Evolutionary conservation across 148 eudicot genomes (phyloP).

Genomic region (Silene latifolia): DNA sequence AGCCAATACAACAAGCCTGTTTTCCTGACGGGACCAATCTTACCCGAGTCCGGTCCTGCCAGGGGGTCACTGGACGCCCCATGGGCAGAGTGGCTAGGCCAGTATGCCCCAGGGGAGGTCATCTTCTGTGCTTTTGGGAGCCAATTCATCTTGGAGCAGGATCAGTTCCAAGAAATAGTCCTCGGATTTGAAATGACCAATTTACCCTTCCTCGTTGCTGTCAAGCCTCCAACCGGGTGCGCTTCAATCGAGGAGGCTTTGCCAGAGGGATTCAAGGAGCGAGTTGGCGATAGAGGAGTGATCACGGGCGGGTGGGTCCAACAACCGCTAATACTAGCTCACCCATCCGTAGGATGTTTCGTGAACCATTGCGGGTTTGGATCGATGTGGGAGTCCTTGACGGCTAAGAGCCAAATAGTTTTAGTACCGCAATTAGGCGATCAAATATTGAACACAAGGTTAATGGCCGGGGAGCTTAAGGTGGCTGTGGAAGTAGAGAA

Average conservation of each 20-base stretch:
- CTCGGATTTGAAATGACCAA: constrained; percentile 56
- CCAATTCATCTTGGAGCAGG: constrained; percentile 51
- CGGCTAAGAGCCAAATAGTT: constrained; percentile 46
- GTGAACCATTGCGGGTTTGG: constrained; percentile 72
- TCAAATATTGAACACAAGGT: constrained; percentile 56
- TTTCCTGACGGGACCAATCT: constrained; percentile 45
- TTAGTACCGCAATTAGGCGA: constrained; percentile 56
- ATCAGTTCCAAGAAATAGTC: constrained; percentile 55
- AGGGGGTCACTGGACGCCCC: constrained; percentile 22
- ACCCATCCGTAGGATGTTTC: constrained; percentile 66
- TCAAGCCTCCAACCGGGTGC: constrained; percentile 51
- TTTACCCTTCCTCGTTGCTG: constrained; percentile 48
- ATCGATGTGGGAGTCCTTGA: constrained; percentile 71
- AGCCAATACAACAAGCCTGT: constrained; percentile 41
- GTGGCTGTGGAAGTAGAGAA: constrained; percentile 75
- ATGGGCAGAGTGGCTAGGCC: constrained; percentile 50
- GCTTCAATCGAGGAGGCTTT: constrained; percentile 47
- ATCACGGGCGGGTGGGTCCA: constrained; percentile 61
- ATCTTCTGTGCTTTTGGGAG: constrained; percentile 69
- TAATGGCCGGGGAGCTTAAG: constrained; percentile 51
- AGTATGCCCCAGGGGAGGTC: constrained; percentile 30
- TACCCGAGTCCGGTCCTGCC: constrained; percentile 23
- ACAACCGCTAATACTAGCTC: constrained; percentile 41
- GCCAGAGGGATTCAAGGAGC: constrained; percentile 57
- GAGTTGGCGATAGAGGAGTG: constrained; percentile 38